Conservation (phyloP, 495 filamentous ascomycete genomes). For the Penicillium maclennaniae region DNA sequence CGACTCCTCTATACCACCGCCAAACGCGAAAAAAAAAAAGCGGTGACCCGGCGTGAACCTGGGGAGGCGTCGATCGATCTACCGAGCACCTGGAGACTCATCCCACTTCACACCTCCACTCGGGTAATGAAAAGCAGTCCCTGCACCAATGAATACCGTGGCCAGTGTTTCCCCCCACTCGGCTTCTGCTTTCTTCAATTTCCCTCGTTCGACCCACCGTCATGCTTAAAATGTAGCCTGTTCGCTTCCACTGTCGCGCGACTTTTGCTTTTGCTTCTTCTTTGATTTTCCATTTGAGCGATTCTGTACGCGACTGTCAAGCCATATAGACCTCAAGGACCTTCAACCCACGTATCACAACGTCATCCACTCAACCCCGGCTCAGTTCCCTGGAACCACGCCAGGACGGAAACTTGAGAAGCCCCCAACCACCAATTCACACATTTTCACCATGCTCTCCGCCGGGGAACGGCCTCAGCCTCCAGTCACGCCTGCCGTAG, state of each 20-base stretch:
- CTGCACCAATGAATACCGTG: constrained; percentile 13
- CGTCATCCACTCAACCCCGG: constrained; percentile 17
- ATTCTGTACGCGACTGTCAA: neutral
- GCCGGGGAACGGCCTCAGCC: constrained; percentile 38
- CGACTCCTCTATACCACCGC: neutral
- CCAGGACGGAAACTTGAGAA: neutral
- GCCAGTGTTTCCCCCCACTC: constrained; percentile 21
- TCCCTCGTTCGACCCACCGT: constrained; percentile 18
- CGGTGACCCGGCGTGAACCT: neutral
- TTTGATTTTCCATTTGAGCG: neutral
- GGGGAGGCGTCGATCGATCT: constrained; percentile 9
- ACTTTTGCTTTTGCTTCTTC: constrained; percentile 13
- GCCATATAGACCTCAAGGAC: neutral
- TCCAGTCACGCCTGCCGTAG: constrained; percentile 19
- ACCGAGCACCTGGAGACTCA: constrained; percentile 10
- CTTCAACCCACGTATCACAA: constrained; percentile 12
- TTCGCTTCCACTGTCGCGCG: constrained; percentile 14
- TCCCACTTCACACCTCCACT: constrained; percentile 20
- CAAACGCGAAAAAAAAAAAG: neutral
- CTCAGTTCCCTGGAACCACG: constrained; percentile 9
- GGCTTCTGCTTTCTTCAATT: constrained; percentile 25
- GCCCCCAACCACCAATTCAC: neutral
- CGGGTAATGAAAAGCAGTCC: constrained; percentile 15
- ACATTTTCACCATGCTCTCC: constrained; percentile 36
- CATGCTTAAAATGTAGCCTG: constrained; percentile 25